These are phyloP conservation scores for Naumovozyma baii DNA, from an alignment of 805 yeast species.

Conservation along the genomic window DNA sequence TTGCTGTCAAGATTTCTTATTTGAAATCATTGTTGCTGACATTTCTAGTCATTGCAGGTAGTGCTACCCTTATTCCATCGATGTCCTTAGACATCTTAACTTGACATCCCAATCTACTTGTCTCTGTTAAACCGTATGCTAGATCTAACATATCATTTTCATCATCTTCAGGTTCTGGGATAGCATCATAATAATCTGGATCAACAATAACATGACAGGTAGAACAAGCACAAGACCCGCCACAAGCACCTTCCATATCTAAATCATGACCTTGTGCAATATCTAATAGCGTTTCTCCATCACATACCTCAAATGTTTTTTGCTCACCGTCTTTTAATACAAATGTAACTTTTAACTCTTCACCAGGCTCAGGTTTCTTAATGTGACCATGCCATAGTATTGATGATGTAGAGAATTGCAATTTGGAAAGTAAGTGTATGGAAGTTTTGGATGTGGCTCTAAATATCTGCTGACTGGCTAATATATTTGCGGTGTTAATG, in stretches of 20 bases:
- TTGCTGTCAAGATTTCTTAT: conserved; percentile 11
- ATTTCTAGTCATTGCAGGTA: conserved; percentile 96
- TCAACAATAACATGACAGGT: conserved; percentile 96
- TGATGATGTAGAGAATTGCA: conserved; percentile 18
- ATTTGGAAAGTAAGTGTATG: too few relatives aligned
- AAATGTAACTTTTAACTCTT: conserved; percentile 78
- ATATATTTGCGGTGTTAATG: too few relatives aligned
- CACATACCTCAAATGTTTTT: conserved; percentile 72
- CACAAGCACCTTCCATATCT: conserved; percentile 98
- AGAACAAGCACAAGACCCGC: conserved; percentile 98
- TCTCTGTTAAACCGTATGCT: conserved; percentile 95
- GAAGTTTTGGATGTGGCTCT: neutral
- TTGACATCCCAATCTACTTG: conserved; percentile 93
- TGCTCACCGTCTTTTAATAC: conserved; percentile 88
- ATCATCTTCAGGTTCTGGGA: conserved; percentile 94
- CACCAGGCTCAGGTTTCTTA: conserved; percentile 86
- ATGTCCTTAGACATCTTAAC: conserved; percentile 79
- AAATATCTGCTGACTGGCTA: neutral
- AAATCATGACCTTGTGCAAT: conserved; percentile 89
- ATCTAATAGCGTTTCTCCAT: conserved; percentile 84
- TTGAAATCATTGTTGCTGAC: conserved; percentile 74
- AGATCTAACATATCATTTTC: conserved; percentile 97
- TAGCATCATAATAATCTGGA: conserved; percentile 82
- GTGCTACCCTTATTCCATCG: conserved; percentile 88
- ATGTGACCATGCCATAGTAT: conserved; percentile 64